A percentile compares a stretch with the other conserved stretches of the same genome.
Conservation (phyloP, 192 early-diverging fungal genomes). For the Coemansia sp. region DNA sequence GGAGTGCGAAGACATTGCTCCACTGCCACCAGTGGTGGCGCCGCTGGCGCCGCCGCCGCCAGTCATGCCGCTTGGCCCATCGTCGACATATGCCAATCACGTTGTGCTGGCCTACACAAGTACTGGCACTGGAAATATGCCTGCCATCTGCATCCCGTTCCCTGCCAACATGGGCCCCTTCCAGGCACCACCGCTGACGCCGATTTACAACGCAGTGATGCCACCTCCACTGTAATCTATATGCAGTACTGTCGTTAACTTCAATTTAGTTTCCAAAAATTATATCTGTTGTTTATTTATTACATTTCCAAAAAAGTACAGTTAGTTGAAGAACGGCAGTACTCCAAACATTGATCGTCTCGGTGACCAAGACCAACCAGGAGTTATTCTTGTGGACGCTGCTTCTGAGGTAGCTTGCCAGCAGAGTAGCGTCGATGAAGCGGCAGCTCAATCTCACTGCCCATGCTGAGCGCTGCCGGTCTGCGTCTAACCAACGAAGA, state of each 20-base stretch:
- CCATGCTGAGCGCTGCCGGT: constrained; percentile 21
- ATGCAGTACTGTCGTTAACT: constrained; percentile 1
- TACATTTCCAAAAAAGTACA: background rate
- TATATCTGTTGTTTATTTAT: background rate
- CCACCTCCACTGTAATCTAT: constrained; percentile 18
- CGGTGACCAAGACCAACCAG: too few species aligned
- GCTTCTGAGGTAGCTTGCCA: background rate
- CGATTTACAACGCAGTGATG: constrained; percentile 35
- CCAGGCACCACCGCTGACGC: constrained; percentile 19
- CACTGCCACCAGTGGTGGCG: constrained; percentile 8
- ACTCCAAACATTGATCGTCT: too few species aligned
- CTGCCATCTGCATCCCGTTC: constrained; percentile 47
- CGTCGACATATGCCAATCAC: constrained; percentile 18
- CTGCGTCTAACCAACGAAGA: constrained; percentile 33
- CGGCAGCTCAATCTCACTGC: constrained; percentile 29
- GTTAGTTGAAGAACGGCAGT: too few species aligned
- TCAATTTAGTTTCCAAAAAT: background rate
- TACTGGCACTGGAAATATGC: constrained; percentile 40
- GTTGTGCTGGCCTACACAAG: constrained; percentile 44
- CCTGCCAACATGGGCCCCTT: constrained; percentile 17
- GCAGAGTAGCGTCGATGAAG: constrained; percentile 21
- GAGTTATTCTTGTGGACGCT: background rate
- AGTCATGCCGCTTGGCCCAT: constrained; percentile 6
- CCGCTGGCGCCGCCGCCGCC: constrained; percentile 13
- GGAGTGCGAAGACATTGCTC: constrained; percentile 15